A percentile compares a stretch with the other conserved stretches of the same genome.
Conservation (phyloP, 2,329 filamentous ascomycete genomes). For the Colletotrichum paranaense region DNA sequence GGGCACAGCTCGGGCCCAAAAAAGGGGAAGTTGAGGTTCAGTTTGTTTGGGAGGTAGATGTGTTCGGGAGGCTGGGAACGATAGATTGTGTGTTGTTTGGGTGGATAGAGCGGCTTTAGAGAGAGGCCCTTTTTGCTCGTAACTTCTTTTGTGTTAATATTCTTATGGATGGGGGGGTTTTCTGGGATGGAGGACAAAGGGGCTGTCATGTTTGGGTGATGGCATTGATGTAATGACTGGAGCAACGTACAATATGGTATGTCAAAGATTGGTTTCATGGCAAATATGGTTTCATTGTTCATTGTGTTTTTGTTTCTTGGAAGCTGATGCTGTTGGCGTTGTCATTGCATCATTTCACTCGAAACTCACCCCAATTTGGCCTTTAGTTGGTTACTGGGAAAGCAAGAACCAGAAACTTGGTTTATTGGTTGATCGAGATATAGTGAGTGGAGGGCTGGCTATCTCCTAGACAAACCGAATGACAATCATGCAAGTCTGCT, state of each 20-base stretch:
- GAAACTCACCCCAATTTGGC: no score
- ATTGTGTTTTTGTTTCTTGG: not conserved
- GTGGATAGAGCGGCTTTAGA: not conserved
- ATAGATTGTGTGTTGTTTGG: not conserved
- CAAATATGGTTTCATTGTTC: no score
- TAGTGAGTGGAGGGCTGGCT: no score
- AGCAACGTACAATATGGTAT: not conserved
- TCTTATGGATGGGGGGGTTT: not conserved
- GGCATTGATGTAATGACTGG: not conserved
- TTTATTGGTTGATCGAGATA: no score
- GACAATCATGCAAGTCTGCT: no score
- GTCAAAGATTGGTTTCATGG: not conserved
- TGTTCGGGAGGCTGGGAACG: not conserved
- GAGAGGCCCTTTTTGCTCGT: not conserved
- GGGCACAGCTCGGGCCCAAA: conserved; percentile 23
- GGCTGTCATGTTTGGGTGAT: not conserved
- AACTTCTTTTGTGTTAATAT: not conserved
- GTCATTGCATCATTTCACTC: no score
- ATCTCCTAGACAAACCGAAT: no score
- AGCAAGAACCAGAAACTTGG: no score
- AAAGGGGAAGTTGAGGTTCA: conserved; percentile 35
- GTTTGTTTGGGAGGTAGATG: conserved; percentile 34
- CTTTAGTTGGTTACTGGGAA: no score
- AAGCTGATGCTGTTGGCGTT: no score
- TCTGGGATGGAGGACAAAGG: not conserved